phyloP scores from a whole-genome alignment of 2,329 filamentous ascomycete species.

The Ampelomyces quisqualis region DNA sequence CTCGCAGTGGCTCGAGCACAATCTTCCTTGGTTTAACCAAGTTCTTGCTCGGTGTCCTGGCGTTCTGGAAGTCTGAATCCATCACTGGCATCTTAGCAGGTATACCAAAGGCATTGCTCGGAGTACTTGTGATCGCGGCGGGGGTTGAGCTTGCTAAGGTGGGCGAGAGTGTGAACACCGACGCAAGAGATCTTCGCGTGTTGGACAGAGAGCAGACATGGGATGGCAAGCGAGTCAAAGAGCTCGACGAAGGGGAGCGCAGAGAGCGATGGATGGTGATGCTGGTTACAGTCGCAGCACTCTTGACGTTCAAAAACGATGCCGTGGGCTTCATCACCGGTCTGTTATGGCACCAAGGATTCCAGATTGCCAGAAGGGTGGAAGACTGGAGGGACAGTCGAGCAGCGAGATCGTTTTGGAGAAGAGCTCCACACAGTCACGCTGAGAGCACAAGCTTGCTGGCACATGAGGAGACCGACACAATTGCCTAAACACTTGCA shows the following conservation, averaged over 20 bases:
- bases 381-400: constrained; percentile 26
- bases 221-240: constrained; percentile 51
- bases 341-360: constrained; percentile 73
- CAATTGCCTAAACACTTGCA: constrained; percentile 19
- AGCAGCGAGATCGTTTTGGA: constrained; percentile 27
- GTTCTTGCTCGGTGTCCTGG: constrained; percentile 66
- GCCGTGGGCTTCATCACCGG: constrained; percentile 83
- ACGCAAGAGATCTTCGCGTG: constrained; percentile 59
- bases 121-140: constrained; percentile 85
- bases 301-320: constrained; percentile 87
- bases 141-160: constrained; percentile 86
- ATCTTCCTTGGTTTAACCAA: constrained; percentile 78
- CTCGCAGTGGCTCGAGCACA: constrained; percentile 80
- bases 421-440: constrained; percentile 17
- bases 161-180: constrained; percentile 79
- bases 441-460: constrained; percentile 28
- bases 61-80: constrained; percentile 65
- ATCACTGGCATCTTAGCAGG: constrained; percentile 68
- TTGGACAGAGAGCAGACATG: constrained; percentile 30
- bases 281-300: constrained; percentile 79
- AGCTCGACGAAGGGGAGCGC: constrained; percentile 66
- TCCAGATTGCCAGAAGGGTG: constrained; percentile 42
- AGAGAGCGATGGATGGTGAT: constrained; percentile 82
- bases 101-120: constrained; percentile 77
- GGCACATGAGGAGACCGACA: constrained; percentile 32